phyloP scores from a whole-genome alignment of 1,139 yeast genomes.

The Hanseniaspora sp. region DNA sequence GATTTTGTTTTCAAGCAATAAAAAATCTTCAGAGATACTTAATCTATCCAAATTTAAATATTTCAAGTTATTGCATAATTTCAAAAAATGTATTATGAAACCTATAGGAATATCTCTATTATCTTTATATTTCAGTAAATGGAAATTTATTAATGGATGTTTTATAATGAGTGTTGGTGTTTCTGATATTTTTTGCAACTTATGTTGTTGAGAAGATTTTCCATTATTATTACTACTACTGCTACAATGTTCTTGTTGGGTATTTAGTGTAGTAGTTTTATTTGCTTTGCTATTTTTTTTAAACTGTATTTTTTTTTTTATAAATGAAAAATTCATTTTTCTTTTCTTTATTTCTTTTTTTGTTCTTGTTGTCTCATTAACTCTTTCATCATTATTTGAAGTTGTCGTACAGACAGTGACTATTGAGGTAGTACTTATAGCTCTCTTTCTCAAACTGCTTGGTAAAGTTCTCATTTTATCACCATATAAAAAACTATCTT shows the following conservation, averaged over 20 bases:
- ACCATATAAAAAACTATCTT: conserved; percentile 57
- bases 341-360: background rate
- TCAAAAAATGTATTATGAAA: conserved; percentile 47
- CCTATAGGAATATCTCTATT: conserved; percentile 63
- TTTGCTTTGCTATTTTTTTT: background rate
- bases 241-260: too few species aligned
- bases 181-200: background rate
- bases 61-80: conserved; percentile 44
- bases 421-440: conserved; percentile 8
- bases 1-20: conserved; percentile 24
- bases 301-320: background rate
- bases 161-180: conserved; percentile 8
- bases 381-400: background rate
- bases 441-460: conserved; percentile 9
- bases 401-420: background rate
- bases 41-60: conserved; percentile 44
- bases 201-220: conserved; percentile 16
- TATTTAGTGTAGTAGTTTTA: too few species aligned
- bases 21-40: conserved; percentile 50
- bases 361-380: background rate
- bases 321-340: background rate
- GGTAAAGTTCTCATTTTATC: conserved; percentile 18
- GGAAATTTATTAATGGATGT: conserved; percentile 54
- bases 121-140: conserved; percentile 45
- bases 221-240: too few species aligned